These are phyloP conservation scores for Durusdinium trenchii DNA, from an alignment of 73 alveolate genomes.

Conservation along the genomic window DNA sequence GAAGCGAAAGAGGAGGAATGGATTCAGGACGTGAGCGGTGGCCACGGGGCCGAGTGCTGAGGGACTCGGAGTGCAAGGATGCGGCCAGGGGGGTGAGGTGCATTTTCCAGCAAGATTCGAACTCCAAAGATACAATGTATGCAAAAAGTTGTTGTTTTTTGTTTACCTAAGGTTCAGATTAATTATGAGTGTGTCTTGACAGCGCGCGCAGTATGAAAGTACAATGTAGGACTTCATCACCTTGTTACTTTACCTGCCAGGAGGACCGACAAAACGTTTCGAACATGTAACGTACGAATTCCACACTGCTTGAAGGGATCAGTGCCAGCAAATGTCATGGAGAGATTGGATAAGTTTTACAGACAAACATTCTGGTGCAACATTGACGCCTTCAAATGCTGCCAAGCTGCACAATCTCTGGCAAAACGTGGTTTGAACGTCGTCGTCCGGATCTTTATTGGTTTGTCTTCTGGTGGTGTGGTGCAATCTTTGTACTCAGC, in stretches of 20 bases:
- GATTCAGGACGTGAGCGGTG: too few species aligned
- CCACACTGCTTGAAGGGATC: constrained; percentile 8
- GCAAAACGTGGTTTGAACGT: constrained; percentile 40
- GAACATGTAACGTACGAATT: not conserved
- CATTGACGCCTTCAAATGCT: constrained; percentile 32
- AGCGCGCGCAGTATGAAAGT: too few species aligned
- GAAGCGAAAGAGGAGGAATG: too few species aligned
- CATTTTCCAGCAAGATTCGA: not conserved
- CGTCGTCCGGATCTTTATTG: constrained; percentile 20
- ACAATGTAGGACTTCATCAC: not conserved
- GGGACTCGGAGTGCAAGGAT: too few species aligned
- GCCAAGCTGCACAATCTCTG: constrained; percentile 64
- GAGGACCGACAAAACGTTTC: too few species aligned
- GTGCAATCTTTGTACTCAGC: constrained; percentile 18
- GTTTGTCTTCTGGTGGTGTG: constrained; percentile 30
- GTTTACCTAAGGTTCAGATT: too few species aligned
- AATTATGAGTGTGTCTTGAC: too few species aligned
- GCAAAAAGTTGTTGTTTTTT: not conserved
- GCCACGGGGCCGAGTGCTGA: too few species aligned
- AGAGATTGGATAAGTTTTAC: constrained; percentile 22
- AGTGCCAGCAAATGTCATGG: not conserved
- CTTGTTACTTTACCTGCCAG: not conserved
- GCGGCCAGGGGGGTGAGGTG: too few species aligned
- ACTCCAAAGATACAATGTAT: not conserved
- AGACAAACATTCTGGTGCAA: constrained; percentile 56